Conservation (phyloP, 306 rosid genomes). For the Crataegus laevigata region DNA sequence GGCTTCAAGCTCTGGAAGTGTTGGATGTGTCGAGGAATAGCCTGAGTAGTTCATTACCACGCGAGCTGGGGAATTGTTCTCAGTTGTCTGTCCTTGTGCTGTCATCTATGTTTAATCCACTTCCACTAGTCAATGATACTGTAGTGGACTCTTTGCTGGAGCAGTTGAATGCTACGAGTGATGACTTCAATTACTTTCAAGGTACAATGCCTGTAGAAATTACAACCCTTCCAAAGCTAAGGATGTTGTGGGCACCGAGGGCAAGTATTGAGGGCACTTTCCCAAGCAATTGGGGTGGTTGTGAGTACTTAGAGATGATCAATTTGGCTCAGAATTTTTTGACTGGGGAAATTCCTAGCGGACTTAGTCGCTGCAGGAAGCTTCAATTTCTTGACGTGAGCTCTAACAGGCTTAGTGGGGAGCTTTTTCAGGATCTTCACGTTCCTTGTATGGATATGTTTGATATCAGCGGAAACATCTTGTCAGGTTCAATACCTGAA, state of each 20-base stretch:
- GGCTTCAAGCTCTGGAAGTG: conserved; percentile 50
- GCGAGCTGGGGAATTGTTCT: conserved; percentile 56
- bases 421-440: conserved; percentile 39
- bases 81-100: conserved; percentile 65
- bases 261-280: conserved; percentile 59
- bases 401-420: conserved; percentile 56
- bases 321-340: conserved; percentile 69
- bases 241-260: conserved; percentile 78
- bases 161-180: conserved; percentile 31
- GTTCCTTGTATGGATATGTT: conserved; percentile 74
- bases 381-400: conserved; percentile 63
- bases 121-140: conserved; percentile 20
- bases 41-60: conserved; percentile 59
- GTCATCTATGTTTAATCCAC: conserved; percentile 56
- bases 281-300: conserved; percentile 56
- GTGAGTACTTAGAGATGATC: conserved; percentile 65
- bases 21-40: conserved; percentile 84
- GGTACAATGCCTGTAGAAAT: conserved; percentile 61
- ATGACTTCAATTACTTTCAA: conserved; percentile 64
- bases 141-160: conserved; percentile 23
- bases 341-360: conserved; percentile 49
- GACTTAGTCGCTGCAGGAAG: conserved; percentile 52
- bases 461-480: conserved; percentile 64
- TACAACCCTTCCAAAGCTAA: conserved; percentile 57
- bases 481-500: conserved; percentile 60